Percentiles rank a stretch among this genome's conserved stretches.
Evolutionary conservation across 1,284 basidiomycete genomes (phyloP).

Genomic region (Takashimella tepidaria): DNA sequence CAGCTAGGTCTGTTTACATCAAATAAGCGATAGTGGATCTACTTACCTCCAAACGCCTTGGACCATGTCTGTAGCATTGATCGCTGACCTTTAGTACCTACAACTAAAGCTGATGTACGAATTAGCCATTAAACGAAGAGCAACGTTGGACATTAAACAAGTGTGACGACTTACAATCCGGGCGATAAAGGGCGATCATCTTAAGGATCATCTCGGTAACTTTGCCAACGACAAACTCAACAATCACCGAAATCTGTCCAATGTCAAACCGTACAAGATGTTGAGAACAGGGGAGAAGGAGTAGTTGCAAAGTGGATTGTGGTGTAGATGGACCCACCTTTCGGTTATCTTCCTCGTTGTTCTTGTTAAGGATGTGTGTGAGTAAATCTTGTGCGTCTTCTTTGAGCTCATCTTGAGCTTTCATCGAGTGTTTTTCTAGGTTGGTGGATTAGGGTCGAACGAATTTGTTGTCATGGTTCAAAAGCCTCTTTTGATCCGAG

Average conservation of each 20-base stretch:
- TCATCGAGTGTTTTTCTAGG: conserved; percentile 56
- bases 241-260: conserved; percentile 78
- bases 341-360: conserved; percentile 71
- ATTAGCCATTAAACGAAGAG: too few relatives aligned
- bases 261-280: not conserved
- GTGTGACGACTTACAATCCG: conserved; percentile 62
- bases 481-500: too few relatives aligned
- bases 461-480: too few relatives aligned
- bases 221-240: conserved; percentile 90
- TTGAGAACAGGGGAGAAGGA: not conserved
- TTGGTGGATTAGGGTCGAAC: conserved; percentile 6
- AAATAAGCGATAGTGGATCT: conserved; percentile 3
- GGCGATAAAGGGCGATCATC: conserved; percentile 89
- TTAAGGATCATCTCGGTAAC: conserved; percentile 84
- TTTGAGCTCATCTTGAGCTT: conserved; percentile 67
- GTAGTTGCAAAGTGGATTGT: not conserved
- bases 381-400: conserved; percentile 84
- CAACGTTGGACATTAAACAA: too few relatives aligned
- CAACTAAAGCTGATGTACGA: conserved; percentile 62
- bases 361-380: conserved; percentile 73
- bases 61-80: conserved; percentile 58
- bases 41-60: conserved; percentile 53
- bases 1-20: conserved; percentile 14
- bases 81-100: conserved; percentile 77
- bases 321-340: conserved; percentile 52